Evolutionary conservation across 1,284 basidiomycete species (phyloP), one percentile per base, ranked within the genome.

Genomic region (Trichosporon inkin): DNA sequence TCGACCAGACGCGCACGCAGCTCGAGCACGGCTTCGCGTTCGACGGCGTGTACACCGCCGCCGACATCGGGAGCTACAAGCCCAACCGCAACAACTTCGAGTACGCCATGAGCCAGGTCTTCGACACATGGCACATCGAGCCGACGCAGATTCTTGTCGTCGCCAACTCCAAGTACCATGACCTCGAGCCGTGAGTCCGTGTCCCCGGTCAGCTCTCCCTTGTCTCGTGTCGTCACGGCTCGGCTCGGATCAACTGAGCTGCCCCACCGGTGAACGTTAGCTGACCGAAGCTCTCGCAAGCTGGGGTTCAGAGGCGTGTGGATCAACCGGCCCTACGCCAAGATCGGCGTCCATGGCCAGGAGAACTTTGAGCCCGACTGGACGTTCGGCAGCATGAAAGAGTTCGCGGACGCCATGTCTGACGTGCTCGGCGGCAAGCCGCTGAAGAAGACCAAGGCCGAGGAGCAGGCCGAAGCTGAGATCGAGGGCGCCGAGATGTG

Each of bases 401-500:
- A 60, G 22, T 65, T 65, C 38, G 58, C 61, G 7, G 55, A 55
- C 8, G 53, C 39, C 7, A 55, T 62, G 41, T 7, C 5, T 11
- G 13, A 11, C 7, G 44, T 32, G 22, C 24, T 49, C 7, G 44
- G 44, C 24, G 22, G 44, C 10, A 14, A 49, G 44, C 28, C 13
- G 14, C 13, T 49, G 16, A 17, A 28, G 14, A 88, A 91, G 55
- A 96, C 96, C 64, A 92, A 96, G 76, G 84, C 86, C 64, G 93
- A 97, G 81, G 95, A 96, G 81, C 93, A 95, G 81, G 90, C 89
- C 83, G 90, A 92, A 83, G 89, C 89, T 51, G 90, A 93, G 77
- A 81, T 87, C 75, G 92, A 92, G 78, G 83, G 87, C 54, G 85
- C 84, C 14, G 44, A 49, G 44, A 16, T 16, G 14, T 28, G 44